phyloP scores from a whole-genome alignment of 2,329 filamentous ascomycete species.

The Rhytidhysteron rufulum region DNA sequence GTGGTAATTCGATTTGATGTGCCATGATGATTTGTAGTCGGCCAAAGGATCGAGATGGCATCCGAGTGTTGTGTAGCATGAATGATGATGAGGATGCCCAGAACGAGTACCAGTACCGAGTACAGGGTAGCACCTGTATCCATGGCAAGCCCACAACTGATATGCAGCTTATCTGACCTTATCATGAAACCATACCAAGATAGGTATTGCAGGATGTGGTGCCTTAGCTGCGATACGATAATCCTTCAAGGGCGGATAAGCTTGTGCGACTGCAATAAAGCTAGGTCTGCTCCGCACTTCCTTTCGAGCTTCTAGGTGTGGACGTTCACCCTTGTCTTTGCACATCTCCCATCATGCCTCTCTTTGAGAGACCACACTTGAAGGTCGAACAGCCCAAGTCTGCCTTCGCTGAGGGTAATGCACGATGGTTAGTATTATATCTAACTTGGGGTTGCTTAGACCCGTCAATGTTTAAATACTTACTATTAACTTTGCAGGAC shows the following conservation, averaged over 20 bases:
- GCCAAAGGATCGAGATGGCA: too few species aligned
- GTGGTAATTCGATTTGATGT: too few species aligned
- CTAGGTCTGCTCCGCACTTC: neutral
- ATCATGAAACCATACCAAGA: too few species aligned
- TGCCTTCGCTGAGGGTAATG: constrained; percentile 41
- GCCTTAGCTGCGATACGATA: neutral
- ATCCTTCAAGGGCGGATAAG: neutral
- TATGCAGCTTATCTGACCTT: too few species aligned
- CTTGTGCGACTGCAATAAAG: neutral
- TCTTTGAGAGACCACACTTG: constrained; percentile 37
- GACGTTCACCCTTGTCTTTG: neutral
- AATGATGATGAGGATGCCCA: too few species aligned
- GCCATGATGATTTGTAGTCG: too few species aligned
- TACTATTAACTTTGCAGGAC: constrained; percentile 24
- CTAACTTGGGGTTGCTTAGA: constrained; percentile 1
- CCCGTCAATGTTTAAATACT: too few species aligned
- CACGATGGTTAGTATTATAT: constrained; percentile 22
- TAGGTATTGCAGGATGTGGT: too few species aligned
- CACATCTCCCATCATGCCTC: constrained; percentile 15
- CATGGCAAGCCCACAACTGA: too few species aligned
- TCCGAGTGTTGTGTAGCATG: too few species aligned
- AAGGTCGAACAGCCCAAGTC: constrained; percentile 45
- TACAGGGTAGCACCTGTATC: too few species aligned
- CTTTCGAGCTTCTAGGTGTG: neutral
- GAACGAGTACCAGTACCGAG: too few species aligned